Conservation (phyloP, 768 basidiomycete genomes). For the Cubamyces sp. region DNA sequence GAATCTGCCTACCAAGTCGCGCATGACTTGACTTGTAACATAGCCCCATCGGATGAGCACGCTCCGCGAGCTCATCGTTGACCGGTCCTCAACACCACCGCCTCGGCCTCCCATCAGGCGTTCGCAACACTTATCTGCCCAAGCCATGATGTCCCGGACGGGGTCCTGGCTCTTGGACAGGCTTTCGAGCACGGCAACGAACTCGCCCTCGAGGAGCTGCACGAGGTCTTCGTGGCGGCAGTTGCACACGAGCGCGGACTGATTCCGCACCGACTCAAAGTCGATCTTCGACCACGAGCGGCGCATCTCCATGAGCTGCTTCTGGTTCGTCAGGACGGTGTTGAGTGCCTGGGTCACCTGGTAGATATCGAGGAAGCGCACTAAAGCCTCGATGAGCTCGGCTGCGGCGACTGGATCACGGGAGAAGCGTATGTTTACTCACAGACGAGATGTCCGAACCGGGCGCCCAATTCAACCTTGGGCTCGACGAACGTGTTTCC, state of each 20-base stretch:
- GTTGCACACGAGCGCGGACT: slow-evolving; percentile 91
- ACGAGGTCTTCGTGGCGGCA: slow-evolving; percentile 89
- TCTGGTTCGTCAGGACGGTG: slow-evolving; percentile 87
- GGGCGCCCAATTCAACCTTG: slow-evolving; percentile 87
- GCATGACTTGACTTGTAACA: slow-evolving; percentile 91
- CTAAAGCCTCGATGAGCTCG: slow-evolving; percentile 42
- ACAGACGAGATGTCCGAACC: slow-evolving; percentile 90
- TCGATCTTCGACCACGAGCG: slow-evolving; percentile 88
- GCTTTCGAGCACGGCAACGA: slow-evolving; percentile 74
- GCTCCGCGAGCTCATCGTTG: slow-evolving; percentile 84
- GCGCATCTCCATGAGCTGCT: slow-evolving; percentile 84
- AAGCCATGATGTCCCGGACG: slow-evolving; percentile 84
- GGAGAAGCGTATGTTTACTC: slow-evolving; percentile 40
- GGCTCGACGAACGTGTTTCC: slow-evolving; percentile 91
- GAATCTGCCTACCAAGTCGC: slow-evolving; percentile 69
- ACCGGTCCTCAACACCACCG: slow-evolving; percentile 68
- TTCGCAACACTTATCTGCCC: slow-evolving; percentile 92
- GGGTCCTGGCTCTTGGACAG: slow-evolving; percentile 76
- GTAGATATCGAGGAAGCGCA: slow-evolving; percentile 90
- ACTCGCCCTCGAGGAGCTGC: slow-evolving; percentile 84
- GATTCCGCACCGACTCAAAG: slow-evolving; percentile 89
- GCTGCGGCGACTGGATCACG: slow-evolving; percentile 7
- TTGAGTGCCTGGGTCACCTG: slow-evolving; percentile 89
- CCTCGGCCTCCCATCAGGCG: slow-evolving; percentile 75
- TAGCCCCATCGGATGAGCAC: slow-evolving; percentile 91